Base-by-base conservation (phyloP, 148 eudicot species). In the Rhododendron molle region DNA sequence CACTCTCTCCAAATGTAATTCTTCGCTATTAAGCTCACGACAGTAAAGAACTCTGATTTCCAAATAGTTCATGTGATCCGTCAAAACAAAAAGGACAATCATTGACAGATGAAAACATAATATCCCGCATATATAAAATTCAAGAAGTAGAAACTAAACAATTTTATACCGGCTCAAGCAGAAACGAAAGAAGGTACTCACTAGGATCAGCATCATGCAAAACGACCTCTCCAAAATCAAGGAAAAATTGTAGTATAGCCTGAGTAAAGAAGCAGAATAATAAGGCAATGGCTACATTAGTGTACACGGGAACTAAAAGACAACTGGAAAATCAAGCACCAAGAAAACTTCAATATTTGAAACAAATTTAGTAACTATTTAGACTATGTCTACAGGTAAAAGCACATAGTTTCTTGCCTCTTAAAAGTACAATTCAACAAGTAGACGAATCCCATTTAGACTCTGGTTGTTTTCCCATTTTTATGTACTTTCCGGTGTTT, bases 151-250 rank as follows among this genome's bases (percentile, higher is more conserved):
- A 36, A 62, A 34, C 79, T 34, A 60, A 82, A 58, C 23, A 21
- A 67, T 38, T 52, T 72, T 83, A 88, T 89, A 96, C 99, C 99
- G 93, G 89, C 98, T 95, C 90, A 97, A 88, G 87, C 99, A 97
- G 73, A 96, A 92, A 38, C 94, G 95, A 77, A 97, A 93, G 83
- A 94, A 97, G 44, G 90, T 92, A 88, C 91, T 91, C 81, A 97
- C 96, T 94, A 84, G 99, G 94, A 89, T 97, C 99, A 84, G 99
- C 95, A 90, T 97, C 99, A 87, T 95, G 98, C 82, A 97, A 92
- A 87, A 97, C 95, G 69, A 85, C 85, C 83, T 97, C 99, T 50
- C 98, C 98, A 87, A 92, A 95, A 89, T 97, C 98, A 77, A 97
- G 87, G 91, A 95, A 97, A 89, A 93, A 95, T 78, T 95, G 99